Percentiles rank a stretch among this genome's conserved stretches.
phyloP scores from a whole-genome alignment of 139 green algal genomes.

The Eudorina sp. region DNA sequence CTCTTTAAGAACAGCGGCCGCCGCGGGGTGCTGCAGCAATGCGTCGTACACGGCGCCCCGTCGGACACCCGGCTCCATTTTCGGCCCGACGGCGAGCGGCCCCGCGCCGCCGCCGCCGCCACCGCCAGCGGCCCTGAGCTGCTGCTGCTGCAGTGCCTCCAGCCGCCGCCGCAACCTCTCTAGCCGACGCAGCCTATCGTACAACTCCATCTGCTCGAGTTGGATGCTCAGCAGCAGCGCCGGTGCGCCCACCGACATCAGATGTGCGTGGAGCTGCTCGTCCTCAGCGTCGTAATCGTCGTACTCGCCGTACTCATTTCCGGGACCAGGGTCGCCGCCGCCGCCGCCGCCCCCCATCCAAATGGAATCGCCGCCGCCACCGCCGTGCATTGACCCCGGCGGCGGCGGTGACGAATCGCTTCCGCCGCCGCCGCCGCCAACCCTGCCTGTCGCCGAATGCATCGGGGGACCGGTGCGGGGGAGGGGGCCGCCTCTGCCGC shows the following conservation, averaged over 20 bases:
- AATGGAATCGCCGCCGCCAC: not conserved
- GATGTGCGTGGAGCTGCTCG: not conserved
- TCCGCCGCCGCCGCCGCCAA: not conserved
- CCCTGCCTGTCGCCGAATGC: too few species aligned
- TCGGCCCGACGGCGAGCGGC: not conserved
- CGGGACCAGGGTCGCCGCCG: too few species aligned
- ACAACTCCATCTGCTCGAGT: not conserved
- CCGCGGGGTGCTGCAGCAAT: not conserved
- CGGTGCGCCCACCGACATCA: not conserved
- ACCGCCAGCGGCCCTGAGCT: not conserved
- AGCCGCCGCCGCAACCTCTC: not conserved
- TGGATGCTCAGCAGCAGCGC: constrained; percentile 20
- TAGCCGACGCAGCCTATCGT: not conserved
- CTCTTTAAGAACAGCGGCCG: too few species aligned
- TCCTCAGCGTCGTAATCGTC: not conserved
- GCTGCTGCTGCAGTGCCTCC: not conserved
- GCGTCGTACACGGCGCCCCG: not conserved
- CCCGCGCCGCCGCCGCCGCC: too few species aligned
- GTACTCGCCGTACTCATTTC: too few species aligned
- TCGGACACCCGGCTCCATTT: not conserved
- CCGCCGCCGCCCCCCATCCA: not conserved
- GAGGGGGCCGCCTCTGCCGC: too few species aligned
- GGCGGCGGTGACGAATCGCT: not conserved
- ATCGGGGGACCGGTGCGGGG: too few species aligned
- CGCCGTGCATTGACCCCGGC: not conserved